Percentiles rank a stretch among this genome's conserved stretches.
These are phyloP conservation scores for Cynara cardunculus DNA, from an alignment of 129 eudicot genomes.

Conservation along the genomic window DNA sequence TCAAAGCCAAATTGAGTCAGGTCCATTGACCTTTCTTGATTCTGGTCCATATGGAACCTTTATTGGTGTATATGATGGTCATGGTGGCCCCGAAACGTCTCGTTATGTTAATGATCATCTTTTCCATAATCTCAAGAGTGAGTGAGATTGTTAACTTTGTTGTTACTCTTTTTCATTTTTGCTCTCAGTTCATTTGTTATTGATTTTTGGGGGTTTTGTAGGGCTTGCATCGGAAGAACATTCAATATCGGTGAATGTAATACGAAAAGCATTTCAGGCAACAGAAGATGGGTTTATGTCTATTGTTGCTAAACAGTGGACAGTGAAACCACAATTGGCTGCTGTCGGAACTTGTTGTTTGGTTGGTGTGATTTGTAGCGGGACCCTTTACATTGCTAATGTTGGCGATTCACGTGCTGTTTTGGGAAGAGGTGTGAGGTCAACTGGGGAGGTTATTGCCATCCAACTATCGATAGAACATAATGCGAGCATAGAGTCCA, in stretches of 20 bases:
- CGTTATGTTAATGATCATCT: constrained; percentile 64
- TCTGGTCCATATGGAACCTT: constrained; percentile 72
- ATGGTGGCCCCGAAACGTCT: constrained; percentile 84
- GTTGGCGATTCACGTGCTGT: constrained; percentile 86
- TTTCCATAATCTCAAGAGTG: constrained; percentile 68
- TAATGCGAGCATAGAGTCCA: constrained; percentile 66
- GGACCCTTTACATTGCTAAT: constrained; percentile 64
- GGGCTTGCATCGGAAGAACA: constrained; percentile 59
- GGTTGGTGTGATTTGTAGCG: constrained; percentile 60
- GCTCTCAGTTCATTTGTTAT: background rate
- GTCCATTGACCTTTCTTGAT: constrained; percentile 59
- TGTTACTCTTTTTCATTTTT: background rate
- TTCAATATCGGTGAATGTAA: constrained; percentile 56
- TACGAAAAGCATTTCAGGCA: constrained; percentile 64
- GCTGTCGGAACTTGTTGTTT: constrained; percentile 82
- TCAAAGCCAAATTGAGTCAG: constrained; percentile 81
- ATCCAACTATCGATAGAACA: constrained; percentile 68
- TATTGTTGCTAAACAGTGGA: constrained; percentile 62
- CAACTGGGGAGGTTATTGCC: constrained; percentile 71
- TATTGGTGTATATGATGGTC: constrained; percentile 85
- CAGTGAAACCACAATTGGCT: constrained; percentile 63
- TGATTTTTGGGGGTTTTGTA: constrained; percentile 22
- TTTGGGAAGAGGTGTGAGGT: constrained; percentile 57
- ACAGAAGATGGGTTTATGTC: constrained; percentile 72
- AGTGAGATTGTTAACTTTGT: background rate